These are phyloP conservation scores for Aspergillus terreus DNA, from an alignment of 2,329 filamentous ascomycete species.

Conservation along the genomic window DNA sequence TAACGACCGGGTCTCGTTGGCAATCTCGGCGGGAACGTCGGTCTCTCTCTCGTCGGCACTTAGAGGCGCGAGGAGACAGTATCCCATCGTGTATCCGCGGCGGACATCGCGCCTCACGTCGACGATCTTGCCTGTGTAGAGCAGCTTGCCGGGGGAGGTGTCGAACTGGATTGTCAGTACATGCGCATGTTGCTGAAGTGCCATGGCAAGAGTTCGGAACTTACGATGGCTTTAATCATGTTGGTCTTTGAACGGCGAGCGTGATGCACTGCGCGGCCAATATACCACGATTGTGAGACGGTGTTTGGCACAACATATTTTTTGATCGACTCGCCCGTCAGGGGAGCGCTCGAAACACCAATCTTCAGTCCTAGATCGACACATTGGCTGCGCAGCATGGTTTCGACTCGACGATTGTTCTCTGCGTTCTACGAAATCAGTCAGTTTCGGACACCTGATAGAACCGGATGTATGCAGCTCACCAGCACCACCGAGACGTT, in stretches of 20 bases:
- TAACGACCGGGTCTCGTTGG: background rate
- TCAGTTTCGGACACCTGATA: background rate
- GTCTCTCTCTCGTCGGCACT: slow-evolving; percentile 6
- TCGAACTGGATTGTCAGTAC: slow-evolving; percentile 18
- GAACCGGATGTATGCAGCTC: background rate
- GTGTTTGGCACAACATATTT: slow-evolving; percentile 27
- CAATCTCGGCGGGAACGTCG: slow-evolving; percentile 6
- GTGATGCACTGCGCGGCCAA: slow-evolving; percentile 25
- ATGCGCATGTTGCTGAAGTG: background rate
- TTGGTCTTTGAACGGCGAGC: slow-evolving; percentile 23
- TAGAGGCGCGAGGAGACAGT: slow-evolving; percentile 25
- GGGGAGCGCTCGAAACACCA: slow-evolving; percentile 19
- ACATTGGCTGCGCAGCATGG: slow-evolving; percentile 6
- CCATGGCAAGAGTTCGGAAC: slow-evolving; percentile 3
- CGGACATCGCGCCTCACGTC: slow-evolving; percentile 38
- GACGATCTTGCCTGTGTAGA: slow-evolving; percentile 46
- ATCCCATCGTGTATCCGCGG: slow-evolving; percentile 39
- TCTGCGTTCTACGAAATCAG: slow-evolving; percentile 16
- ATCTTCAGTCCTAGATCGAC: slow-evolving; percentile 3
- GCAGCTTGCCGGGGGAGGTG: slow-evolving; percentile 30
- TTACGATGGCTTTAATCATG: slow-evolving; percentile 39
- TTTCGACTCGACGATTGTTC: slow-evolving; percentile 21
- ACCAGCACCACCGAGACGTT: slow-evolving; percentile 29
- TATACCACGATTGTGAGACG: slow-evolving; percentile 29
- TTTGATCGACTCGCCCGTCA: slow-evolving; percentile 22